These are phyloP conservation scores for Moricandia arvensis DNA, from an alignment of 345 rosid species.

Conservation along the genomic window DNA sequence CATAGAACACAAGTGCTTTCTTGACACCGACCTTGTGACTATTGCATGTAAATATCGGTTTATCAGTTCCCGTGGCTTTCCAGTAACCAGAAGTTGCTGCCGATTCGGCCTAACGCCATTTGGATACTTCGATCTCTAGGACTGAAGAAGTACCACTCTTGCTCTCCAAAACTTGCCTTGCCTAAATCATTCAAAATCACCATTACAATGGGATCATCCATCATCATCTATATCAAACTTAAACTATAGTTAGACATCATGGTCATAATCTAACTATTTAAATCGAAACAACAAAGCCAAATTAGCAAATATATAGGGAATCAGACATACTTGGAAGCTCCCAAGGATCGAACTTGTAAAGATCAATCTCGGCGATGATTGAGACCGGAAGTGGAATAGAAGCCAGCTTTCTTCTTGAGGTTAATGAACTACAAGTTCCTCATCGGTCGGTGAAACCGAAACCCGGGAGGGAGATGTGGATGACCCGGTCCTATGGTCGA, in stretches of 20 bases:
- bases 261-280: not conserved
- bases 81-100: slow-evolving; percentile 78
- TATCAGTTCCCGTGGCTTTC: slow-evolving; percentile 77
- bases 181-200: slow-evolving; percentile 36
- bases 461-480: slow-evolving; percentile 51
- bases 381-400: slow-evolving; percentile 65
- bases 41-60: slow-evolving; percentile 56
- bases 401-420: slow-evolving; percentile 60
- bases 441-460: slow-evolving; percentile 70
- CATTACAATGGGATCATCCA: not conserved
- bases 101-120: slow-evolving; percentile 71
- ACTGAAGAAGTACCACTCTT: slow-evolving; percentile 74
- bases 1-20: slow-evolving; percentile 66
- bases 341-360: slow-evolving; percentile 79
- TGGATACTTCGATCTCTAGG: slow-evolving; percentile 68
- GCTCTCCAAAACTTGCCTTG: slow-evolving; percentile 73
- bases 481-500: slow-evolving; percentile 33
- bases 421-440: slow-evolving; percentile 71
- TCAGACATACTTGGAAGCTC: slow-evolving; percentile 54
- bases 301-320: not conserved
- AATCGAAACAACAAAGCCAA: not conserved
- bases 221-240: not conserved
- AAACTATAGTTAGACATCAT: not conserved
- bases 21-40: slow-evolving; percentile 66
- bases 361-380: slow-evolving; percentile 71